Evolutionary conservation across 768 basidiomycete species (phyloP).

Genomic region (Lentinula boryana): DNA sequence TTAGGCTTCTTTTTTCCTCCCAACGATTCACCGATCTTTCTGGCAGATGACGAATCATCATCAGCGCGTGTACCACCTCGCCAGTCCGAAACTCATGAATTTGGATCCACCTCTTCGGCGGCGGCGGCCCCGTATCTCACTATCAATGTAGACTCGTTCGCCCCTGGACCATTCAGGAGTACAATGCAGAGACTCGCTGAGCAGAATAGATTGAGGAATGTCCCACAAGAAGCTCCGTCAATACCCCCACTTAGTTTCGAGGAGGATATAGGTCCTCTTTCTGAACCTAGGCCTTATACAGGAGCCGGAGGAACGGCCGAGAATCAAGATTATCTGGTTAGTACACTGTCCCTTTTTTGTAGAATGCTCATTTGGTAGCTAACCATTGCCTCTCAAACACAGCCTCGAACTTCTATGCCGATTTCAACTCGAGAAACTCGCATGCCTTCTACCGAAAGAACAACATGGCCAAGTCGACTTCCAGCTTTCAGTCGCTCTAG

Average conservation of each 20-base stretch:
- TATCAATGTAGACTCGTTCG: constrained; percentile 30
- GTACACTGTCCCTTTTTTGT: constrained; percentile 6
- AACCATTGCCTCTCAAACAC: too few relatives aligned
- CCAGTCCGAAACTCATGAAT: not conserved
- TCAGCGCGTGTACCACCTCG: not conserved
- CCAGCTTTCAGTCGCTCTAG: not conserved
- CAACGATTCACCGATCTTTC: not conserved
- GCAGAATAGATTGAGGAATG: constrained; percentile 12
- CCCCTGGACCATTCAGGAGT: constrained; percentile 42
- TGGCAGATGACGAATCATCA: not conserved
- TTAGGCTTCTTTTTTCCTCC: constrained; percentile 7
- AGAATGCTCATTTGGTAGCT: too few relatives aligned
- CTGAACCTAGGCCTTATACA: not conserved
- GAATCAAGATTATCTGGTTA: constrained; percentile 2
- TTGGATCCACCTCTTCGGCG: constrained; percentile 8
- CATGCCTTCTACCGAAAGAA: not conserved
- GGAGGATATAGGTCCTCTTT: constrained; percentile 8
- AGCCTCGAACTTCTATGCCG: not conserved
- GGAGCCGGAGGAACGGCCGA: not conserved
- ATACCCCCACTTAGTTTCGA: constrained; percentile 36
- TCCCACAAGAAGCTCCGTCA: constrained; percentile 16
- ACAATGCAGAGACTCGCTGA: constrained; percentile 32
- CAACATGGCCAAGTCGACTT: not conserved
- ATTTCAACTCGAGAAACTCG: not conserved
- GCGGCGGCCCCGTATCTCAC: constrained; percentile 7